phyloP scores from a whole-genome alignment of 495 filamentous ascomycete species.

The Rhypophila decipiens region DNA sequence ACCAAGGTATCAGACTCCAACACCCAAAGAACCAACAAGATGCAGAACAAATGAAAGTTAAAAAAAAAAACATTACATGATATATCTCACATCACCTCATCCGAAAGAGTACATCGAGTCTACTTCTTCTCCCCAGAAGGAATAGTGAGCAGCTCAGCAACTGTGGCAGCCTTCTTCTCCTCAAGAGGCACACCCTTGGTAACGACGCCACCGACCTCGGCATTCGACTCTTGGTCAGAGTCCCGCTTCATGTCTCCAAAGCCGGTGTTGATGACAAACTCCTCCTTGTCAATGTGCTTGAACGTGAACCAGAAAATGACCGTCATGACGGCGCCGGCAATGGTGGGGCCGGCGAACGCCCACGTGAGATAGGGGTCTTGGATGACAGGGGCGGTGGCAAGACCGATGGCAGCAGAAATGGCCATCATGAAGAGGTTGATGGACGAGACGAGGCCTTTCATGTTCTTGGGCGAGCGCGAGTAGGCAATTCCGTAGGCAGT shows the following conservation, averaged over 20 bases:
- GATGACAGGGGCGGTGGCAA: constrained; percentile 50
- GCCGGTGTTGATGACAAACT: constrained; percentile 35
- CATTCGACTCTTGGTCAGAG: constrained; percentile 36
- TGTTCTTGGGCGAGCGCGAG: constrained; percentile 58
- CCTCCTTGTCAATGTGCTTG: constrained; percentile 37
- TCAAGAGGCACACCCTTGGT: background rate
- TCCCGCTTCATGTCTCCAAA: constrained; percentile 30
- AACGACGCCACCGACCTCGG: constrained; percentile 12
- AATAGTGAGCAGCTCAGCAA: no score
- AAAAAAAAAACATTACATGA: no score
- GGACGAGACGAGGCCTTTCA: constrained; percentile 58
- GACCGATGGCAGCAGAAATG: constrained; percentile 50
- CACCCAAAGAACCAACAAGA: no score
- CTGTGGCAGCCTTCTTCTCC: background rate
- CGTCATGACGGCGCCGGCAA: constrained; percentile 34
- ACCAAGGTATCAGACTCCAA: no score
- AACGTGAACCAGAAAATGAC: constrained; percentile 44
- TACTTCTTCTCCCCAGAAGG: no score
- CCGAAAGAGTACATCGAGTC: no score
- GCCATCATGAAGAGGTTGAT: constrained; percentile 53
- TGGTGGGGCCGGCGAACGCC: constrained; percentile 46
- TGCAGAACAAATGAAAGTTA: no score
- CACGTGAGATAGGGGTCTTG: constrained; percentile 54
- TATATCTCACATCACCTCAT: no score
- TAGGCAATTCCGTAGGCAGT: constrained; percentile 67